Evolutionary conservation across 768 basidiomycete species (phyloP).

Genomic region (Collybia nuda): DNA sequence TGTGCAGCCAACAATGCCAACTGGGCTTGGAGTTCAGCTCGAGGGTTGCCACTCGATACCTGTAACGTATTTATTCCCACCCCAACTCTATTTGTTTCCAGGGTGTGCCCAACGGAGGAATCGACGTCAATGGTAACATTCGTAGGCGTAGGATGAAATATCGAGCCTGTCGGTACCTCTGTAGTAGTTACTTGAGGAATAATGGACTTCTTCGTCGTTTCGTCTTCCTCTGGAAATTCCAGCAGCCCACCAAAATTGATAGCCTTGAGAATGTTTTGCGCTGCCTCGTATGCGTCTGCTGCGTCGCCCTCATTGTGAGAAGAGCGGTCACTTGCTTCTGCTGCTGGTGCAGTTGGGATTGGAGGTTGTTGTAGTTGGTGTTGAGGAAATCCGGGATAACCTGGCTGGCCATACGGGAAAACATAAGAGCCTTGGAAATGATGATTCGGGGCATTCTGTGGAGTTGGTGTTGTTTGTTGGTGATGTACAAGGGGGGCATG

Average conservation of each 20-base stretch:
- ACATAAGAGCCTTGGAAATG: slow-evolving; percentile 3
- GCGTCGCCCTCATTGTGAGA: slow-evolving; percentile 35
- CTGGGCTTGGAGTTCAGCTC: slow-evolving; percentile 73
- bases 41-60: slow-evolving; percentile 27
- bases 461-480: slow-evolving; percentile 26
- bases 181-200: slow-evolving; percentile 3
- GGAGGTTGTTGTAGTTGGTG: slow-evolving; percentile 24
- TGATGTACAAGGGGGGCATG: slow-evolving; percentile 48
- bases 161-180: slow-evolving; percentile 1
- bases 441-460: slow-evolving; percentile 1
- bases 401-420: slow-evolving; percentile 10
- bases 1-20: slow-evolving; percentile 73
- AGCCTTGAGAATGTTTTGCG: slow-evolving; percentile 74
- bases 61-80: not conserved
- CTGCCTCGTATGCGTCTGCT: slow-evolving; percentile 74
- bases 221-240: slow-evolving; percentile 37
- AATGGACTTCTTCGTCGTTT: slow-evolving; percentile 10
- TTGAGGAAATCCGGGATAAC: slow-evolving; percentile 19
- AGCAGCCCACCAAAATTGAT: slow-evolving; percentile 68
- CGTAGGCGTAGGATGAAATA: not conserved
- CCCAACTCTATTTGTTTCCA: not conserved
- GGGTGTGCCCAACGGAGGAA: not conserved
- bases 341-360: slow-evolving; percentile 6
- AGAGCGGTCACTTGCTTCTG: slow-evolving; percentile 12
- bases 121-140: not conserved